Conservation (phyloP, 1,139 yeast species). For the Blastobotrys ciferrii region DNA sequence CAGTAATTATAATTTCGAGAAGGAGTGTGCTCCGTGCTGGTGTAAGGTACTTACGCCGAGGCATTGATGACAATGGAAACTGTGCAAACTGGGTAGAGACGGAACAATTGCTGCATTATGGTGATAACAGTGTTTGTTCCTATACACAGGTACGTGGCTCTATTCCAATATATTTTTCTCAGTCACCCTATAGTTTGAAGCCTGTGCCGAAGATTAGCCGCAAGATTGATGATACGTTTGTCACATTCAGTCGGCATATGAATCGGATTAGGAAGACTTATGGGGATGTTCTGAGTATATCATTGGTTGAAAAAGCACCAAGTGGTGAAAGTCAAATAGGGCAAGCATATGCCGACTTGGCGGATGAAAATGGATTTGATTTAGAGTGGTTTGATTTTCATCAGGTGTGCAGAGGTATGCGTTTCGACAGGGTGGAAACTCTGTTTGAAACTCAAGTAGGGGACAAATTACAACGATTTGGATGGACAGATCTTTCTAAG, state of each 20-base stretch:
- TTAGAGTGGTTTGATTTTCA: slow-evolving; percentile 48
- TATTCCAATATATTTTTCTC: slow-evolving; percentile 53
- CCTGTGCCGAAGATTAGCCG: slow-evolving; percentile 41
- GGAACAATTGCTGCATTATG: slow-evolving; percentile 35
- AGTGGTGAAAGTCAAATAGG: slow-evolving; percentile 40
- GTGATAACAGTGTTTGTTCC: slow-evolving; percentile 13
- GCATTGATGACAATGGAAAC: slow-evolving; percentile 43
- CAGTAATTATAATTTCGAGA: slow-evolving; percentile 36
- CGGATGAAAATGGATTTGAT: slow-evolving; percentile 26
- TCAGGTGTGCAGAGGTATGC: slow-evolving; percentile 41
- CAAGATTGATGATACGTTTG: slow-evolving; percentile 30
- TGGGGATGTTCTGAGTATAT: slow-evolving; percentile 35
- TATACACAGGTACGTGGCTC: slow-evolving; percentile 41
- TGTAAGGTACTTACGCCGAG: slow-evolving; percentile 46
- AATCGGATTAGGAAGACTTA: slow-evolving; percentile 29
- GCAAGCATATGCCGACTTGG: slow-evolving; percentile 34
- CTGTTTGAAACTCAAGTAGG: slow-evolving; percentile 34
- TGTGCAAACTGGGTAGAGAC: slow-evolving; percentile 51
- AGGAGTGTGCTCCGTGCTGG: slow-evolving; percentile 45
- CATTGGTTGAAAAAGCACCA: slow-evolving; percentile 40
- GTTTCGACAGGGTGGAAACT: slow-evolving; percentile 37
- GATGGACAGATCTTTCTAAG: slow-evolving; percentile 35
- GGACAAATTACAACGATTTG: slow-evolving; percentile 26
- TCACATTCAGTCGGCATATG: slow-evolving; percentile 37
- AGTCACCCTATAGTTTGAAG: slow-evolving; percentile 49